Base-by-base conservation (phyloP, 2,329 filamentous ascomycete species). In the Monilinia aucupariae region DNA sequence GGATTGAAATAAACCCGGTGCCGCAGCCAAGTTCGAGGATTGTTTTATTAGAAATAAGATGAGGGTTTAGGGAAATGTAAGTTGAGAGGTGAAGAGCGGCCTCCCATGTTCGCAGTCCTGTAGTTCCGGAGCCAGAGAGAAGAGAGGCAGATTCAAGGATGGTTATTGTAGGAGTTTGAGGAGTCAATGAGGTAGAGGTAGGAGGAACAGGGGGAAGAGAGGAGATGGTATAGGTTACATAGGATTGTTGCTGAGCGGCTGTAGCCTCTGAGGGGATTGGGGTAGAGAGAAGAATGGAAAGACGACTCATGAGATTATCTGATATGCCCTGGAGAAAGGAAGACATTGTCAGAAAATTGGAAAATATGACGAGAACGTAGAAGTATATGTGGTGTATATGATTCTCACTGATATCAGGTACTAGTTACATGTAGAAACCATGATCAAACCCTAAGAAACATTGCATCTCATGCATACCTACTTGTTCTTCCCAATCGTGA, bases 401-500 rank as follows among this genome's bases (percentile, higher is more conserved):
- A n/a, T 30, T n/a, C 5, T 43, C 8, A 13, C 6, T 52, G 8
- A 25, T 45, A 30, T 4, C 43, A 25, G 3, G 13, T 34, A 8
- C 54, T 34, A 25, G 6, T 34, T 34, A 43, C 13, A 25, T 13
- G 20, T 32, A 47, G 2, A 49, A 37, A 9, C 27, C 55, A 41
- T 56, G 63, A 65, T 52, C 51, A 65, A 63, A 56, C 61, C 47
- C 47, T 56, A 66, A 60, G 61, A 41, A 66, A 62, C 61, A 49
- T 1, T 25, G 60, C 60, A 62, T 49, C 22, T 58, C 61, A 55
- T 64, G 50, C 67, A 55, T 43, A 79, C 89, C 79, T 88, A 96
- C 92, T 87, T 96, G 85, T 80, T 90, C 81, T 69, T 96, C 90
- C 75, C 91, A 92, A 74, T 96, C 86, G 63, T 84, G 80, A 54